These are phyloP conservation scores for Globisporangium canariense DNA, from an alignment of 352 stramenopile species.

Conservation along the genomic window DNA sequence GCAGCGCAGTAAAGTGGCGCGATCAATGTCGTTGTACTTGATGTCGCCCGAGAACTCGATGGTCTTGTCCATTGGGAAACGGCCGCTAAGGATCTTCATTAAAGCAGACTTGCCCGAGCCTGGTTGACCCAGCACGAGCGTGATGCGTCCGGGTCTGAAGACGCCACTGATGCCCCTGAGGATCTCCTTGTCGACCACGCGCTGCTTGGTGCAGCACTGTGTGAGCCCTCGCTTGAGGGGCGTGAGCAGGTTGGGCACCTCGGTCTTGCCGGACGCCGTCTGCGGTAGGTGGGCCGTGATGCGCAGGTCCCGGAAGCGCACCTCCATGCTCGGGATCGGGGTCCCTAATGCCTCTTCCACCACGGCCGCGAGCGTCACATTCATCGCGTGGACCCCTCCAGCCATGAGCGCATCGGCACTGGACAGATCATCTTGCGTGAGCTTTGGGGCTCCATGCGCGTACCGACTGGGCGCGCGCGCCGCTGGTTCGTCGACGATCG, in stretches of 20 bases:
- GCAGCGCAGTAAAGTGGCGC: conserved; percentile 19
- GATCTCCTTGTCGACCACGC: conserved; percentile 28
- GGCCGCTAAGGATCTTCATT: conserved; percentile 36
- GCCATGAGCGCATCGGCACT: conserved; percentile 47
- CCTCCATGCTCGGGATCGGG: conserved; percentile 47
- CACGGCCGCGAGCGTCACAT: conserved; percentile 39
- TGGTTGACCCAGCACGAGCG: conserved; percentile 23
- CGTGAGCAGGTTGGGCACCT: conserved; percentile 27
- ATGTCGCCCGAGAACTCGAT: conserved; percentile 40
- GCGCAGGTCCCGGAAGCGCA: conserved; percentile 48
- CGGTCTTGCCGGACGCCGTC: conserved; percentile 9
- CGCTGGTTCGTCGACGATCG: conserved; percentile 2
- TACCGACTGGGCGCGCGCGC: conserved; percentile 8
- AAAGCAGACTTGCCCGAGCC: conserved; percentile 44
- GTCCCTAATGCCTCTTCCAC: conserved; percentile 35
- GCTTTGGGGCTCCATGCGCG: conserved; percentile 3
- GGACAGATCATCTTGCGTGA: conserved; percentile 29
- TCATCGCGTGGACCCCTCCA: conserved; percentile 45
- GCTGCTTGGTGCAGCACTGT: conserved; percentile 15
- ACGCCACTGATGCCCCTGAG: conserved; percentile 22
- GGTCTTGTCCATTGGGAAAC: conserved; percentile 39
- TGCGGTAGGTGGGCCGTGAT: conserved; percentile 27
- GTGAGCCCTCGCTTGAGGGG: conserved; percentile 9
- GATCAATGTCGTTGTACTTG: conserved; percentile 37
- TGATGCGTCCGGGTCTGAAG: conserved; percentile 22